Percentiles rank a stretch among this genome's conserved stretches.
Conservation (phyloP, 2,329 filamentous ascomycete species). For the Atkinsonella hypoxylon region DNA sequence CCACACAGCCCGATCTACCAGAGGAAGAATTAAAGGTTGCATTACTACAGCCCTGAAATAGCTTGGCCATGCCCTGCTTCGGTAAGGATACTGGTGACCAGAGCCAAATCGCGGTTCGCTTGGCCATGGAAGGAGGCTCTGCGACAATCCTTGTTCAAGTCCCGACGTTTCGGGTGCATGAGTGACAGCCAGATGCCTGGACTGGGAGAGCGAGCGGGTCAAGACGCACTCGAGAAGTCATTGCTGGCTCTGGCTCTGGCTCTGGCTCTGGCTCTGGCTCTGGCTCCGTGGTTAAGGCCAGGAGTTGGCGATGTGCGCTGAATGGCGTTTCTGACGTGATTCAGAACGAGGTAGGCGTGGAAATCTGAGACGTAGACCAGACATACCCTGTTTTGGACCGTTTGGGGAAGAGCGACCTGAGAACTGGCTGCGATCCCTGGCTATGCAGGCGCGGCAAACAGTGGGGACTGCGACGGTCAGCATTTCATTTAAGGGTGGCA, state of each 20-base stretch:
- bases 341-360: not conserved
- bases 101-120: not conserved
- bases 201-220: not conserved
- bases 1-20: not conserved
- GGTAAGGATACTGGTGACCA: too few relatives aligned
- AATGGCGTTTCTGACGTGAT: not conserved
- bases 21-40: not conserved
- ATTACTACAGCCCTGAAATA: not conserved
- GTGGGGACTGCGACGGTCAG: not conserved
- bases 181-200: not conserved
- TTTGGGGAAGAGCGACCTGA: not conserved
- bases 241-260: too few relatives aligned
- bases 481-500: too few relatives aligned
- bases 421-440: not conserved
- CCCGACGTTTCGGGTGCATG: not conserved
- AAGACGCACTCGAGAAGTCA: not conserved
- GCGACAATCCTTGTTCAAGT: not conserved
- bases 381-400: slow-evolving; percentile 16
- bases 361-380: slow-evolving; percentile 18
- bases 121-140: not conserved
- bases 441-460: not conserved
- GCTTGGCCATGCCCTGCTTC: not conserved
- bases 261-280: too few relatives aligned
- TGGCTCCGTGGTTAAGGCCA: too few relatives aligned
- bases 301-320: not conserved